phyloP scores from a whole-genome alignment of 2,329 filamentous ascomycete genomes.

The Aureobasidium sp. region DNA sequence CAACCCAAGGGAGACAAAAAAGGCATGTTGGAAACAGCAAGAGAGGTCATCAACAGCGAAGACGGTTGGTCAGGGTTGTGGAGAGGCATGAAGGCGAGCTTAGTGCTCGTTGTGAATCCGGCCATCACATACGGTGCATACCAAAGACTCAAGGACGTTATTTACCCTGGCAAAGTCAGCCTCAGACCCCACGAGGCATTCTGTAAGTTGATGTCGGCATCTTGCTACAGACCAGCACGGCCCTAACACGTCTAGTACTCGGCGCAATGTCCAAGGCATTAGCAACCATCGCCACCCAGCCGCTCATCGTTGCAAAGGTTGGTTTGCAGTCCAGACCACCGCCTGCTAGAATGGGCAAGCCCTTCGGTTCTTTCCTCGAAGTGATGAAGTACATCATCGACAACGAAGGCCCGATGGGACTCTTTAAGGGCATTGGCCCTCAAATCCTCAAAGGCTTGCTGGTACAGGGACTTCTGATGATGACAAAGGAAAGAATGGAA shows the following conservation, averaged over 20 bases:
- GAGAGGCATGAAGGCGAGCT: conserved; percentile 89
- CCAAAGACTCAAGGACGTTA: conserved; percentile 67
- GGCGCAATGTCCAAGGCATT: conserved; percentile 88
- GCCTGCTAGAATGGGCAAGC: conserved; percentile 71
- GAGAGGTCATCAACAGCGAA: conserved; percentile 80
- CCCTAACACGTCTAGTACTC: conserved; percentile 46
- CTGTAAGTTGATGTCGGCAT: conserved; percentile 50
- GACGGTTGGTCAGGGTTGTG: conserved; percentile 85
- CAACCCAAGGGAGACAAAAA: conserved; percentile 77
- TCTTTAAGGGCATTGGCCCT: conserved; percentile 95
- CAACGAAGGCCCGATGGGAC: conserved; percentile 70
- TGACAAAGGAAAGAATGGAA: conserved; percentile 96
- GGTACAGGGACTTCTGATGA: conserved; percentile 95
- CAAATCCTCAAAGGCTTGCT: conserved; percentile 88
- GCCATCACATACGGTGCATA: conserved; percentile 97
- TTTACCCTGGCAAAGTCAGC: conserved; percentile 69
- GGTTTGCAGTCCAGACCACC: conserved; percentile 91
- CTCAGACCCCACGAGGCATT: conserved; percentile 85
- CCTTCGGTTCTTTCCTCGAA: conserved; percentile 86
- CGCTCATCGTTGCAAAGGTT: conserved; percentile 95
- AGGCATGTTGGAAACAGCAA: conserved; percentile 75
- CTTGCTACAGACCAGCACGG: not conserved
- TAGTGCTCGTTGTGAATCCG: conserved; percentile 92
- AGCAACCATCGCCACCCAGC: conserved; percentile 86
- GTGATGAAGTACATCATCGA: conserved; percentile 92